Conservation (phyloP, 768 basidiomycete species). For the Paxillus ammoniavirescens region DNA sequence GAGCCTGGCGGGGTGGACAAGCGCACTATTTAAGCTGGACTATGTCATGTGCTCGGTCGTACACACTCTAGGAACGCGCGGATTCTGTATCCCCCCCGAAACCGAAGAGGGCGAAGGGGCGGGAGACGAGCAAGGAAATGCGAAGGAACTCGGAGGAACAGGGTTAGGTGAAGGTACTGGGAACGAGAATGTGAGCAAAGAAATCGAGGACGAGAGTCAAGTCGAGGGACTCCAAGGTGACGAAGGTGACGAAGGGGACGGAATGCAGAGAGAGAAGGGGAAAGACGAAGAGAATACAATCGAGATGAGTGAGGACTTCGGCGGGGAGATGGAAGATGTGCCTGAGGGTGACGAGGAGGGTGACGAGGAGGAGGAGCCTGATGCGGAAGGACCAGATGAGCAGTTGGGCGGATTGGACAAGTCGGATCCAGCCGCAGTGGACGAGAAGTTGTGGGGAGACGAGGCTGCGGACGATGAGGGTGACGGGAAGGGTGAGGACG, state of each 20-base stretch:
- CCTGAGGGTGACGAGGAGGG: slow-evolving; percentile 56
- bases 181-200: slow-evolving; percentile 83
- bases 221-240: slow-evolving; percentile 89
- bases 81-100: slow-evolving; percentile 92
- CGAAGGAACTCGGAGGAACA: slow-evolving; percentile 63
- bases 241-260: slow-evolving; percentile 36
- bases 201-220: slow-evolving; percentile 95
- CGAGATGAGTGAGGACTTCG: slow-evolving; percentile 91
- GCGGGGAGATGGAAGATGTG: slow-evolving; percentile 81
- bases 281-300: slow-evolving; percentile 73
- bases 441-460: slow-evolving; percentile 98
- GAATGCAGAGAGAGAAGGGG: slow-evolving; percentile 35
- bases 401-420: slow-evolving; percentile 80
- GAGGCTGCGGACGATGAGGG: slow-evolving; percentile 58
- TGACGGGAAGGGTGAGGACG: slow-evolving; percentile 49
- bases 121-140: slow-evolving; percentile 39
- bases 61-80: slow-evolving; percentile 72
- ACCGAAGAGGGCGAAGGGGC: slow-evolving; percentile 52
- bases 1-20: slow-evolving; percentile 61
- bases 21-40: slow-evolving; percentile 80
- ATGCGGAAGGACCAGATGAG: slow-evolving; percentile 69
- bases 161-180: slow-evolving; percentile 91
- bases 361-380: slow-evolving; percentile 45
- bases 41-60: slow-evolving; percentile 75
- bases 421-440: slow-evolving; percentile 78